Conservation (phyloP, 768 basidiomycete genomes). For the Mycena filopes region DNA sequence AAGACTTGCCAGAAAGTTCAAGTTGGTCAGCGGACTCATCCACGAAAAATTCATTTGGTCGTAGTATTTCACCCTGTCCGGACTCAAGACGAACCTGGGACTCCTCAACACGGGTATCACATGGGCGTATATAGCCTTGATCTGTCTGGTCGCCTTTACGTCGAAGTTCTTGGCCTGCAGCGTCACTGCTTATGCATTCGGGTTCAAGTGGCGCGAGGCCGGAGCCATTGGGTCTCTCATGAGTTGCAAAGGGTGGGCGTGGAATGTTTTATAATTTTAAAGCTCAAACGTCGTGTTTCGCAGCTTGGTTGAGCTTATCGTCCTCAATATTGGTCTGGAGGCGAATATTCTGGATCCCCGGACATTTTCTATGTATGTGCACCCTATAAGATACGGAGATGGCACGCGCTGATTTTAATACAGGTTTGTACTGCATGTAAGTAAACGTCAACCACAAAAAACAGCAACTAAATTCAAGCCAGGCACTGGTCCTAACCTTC, state of each 20-base stretch:
- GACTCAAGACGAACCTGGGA: conserved; percentile 83
- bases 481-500: conserved; percentile 81
- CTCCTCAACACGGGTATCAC: conserved; percentile 77
- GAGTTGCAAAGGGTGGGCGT: conserved; percentile 85
- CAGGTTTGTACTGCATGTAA: no score
- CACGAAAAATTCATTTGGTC: background rate
- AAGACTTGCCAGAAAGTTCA: no score
- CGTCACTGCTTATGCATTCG: conserved; percentile 62
- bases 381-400: conserved; percentile 56
- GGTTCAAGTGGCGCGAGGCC: conserved; percentile 79
- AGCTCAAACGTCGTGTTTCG: background rate
- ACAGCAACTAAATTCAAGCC: no score
- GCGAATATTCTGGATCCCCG: conserved; percentile 71
- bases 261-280: background rate
- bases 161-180: conserved; percentile 85
- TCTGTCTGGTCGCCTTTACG: conserved; percentile 78
- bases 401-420: no score
- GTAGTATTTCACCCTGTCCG: conserved; percentile 84
- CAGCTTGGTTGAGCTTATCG: conserved; percentile 87
- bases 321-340: conserved; percentile 86
- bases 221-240: conserved; percentile 89
- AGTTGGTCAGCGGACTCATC: no score
- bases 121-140: conserved; percentile 85
- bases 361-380: conserved; percentile 92
- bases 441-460: no score